Evolutionary conservation across 106 monocot genomes (phyloP).

Genomic region (Narthecium ossifragum): DNA sequence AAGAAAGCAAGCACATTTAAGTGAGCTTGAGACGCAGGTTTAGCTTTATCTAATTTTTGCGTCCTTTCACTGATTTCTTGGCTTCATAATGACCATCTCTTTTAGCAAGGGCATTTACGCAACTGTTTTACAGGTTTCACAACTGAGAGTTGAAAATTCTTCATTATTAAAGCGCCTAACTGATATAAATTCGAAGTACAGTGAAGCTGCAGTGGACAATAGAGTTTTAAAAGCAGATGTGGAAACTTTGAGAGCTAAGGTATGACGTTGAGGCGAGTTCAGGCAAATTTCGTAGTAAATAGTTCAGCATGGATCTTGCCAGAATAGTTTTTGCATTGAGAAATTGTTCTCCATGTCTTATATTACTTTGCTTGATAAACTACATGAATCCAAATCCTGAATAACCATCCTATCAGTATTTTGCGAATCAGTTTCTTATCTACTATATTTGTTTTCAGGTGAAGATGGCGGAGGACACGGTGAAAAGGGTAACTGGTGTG

Average conservation of each 20-base stretch:
- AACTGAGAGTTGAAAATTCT: constrained; percentile 77
- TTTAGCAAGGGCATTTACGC: no score
- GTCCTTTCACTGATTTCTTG: no score
- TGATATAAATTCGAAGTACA: constrained; percentile 79
- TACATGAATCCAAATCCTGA: no score
- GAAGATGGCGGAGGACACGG: constrained; percentile 73
- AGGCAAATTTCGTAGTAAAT: no score
- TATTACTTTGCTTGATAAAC: no score
- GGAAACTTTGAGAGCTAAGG: constrained; percentile 78
- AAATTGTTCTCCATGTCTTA: no score
- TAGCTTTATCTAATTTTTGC: constrained; percentile 3
- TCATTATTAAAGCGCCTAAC: constrained; percentile 67
- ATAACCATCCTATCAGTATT: no score
- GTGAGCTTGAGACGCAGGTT: constrained; percentile 80
- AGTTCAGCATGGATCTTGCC: no score
- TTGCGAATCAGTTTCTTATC: no score
- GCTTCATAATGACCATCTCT: no score
- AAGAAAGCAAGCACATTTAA: constrained; percentile 90
- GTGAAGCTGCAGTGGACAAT: constrained; percentile 65
- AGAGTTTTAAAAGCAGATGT: constrained; percentile 76
- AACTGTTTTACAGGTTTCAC: constrained; percentile 61
- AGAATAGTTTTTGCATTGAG: no score
- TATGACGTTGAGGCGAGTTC: constrained; percentile 9
- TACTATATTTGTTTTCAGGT: constrained; percentile 57
- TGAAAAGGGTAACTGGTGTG: constrained; percentile 61